Evolutionary conservation across 495 filamentous ascomycete genomes (phyloP), one percentile per base, ranked within the genome.

Genomic region (Lasiosphaeriaceae sp.): DNA sequence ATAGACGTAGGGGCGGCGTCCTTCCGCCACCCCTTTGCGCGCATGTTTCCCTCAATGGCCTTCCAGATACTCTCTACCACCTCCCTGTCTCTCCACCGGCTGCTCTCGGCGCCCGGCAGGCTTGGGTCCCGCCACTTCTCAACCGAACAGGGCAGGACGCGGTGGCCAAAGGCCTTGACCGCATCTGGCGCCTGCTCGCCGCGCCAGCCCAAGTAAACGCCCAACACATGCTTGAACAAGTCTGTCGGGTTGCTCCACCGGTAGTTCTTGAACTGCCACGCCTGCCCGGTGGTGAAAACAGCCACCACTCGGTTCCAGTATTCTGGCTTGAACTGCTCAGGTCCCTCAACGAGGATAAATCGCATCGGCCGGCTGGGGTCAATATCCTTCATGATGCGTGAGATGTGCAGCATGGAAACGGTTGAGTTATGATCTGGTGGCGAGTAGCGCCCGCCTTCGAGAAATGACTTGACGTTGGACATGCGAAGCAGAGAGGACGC

Each of bases 201-300:
- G 39, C 88, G 80, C 90, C 90, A 97, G 2, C 94, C 94, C 23
- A 97, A 85, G 66, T 93, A 95, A 44, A 97, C 76, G 48, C 94
- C 94, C 14, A 88, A 78, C 19, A 89, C 86, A 60, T 96, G 88
- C 58, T 84, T 81, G 74, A 99, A 99, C 29, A 99, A 79, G 59
- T 97, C 94, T 2, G 83, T 75, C 4, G 95, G 90, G 23, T 90
- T 84, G 56, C 87, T 86, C 92, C 94, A 97, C 74, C 94, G 95
- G 81, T 97, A 99, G 47, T 85, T 87, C 74, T 96, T 96, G 75
- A 97, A 99, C 71, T 99, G 94, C 94, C 94, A 99, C 11, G 88
- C 86, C 72, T 99, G 94, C 21, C 94, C 94, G 9, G 94, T 99
- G 0, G 94, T 99, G 74, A 99, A 99, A 46, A 99, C 91, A 9